Percentiles rank a stretch among this genome's conserved stretches.
Conservation (phyloP, 129 eudicot genomes). For the Heracleum sosnowskyi region DNA sequence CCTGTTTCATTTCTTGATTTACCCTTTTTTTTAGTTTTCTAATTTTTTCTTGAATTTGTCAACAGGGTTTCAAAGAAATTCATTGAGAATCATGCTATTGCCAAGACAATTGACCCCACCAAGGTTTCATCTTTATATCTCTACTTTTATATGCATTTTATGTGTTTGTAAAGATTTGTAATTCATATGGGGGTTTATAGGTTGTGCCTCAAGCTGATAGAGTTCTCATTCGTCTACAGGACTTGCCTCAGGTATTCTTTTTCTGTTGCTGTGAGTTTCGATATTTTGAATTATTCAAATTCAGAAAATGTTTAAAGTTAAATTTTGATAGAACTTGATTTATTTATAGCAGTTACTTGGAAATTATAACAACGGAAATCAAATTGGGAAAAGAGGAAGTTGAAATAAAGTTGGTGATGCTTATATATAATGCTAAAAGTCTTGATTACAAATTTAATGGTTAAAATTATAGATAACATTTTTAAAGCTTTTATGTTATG, state of each 20-base stretch:
- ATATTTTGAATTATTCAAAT: not conserved
- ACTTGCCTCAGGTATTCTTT: slow-evolving; percentile 56
- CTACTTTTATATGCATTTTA: not conserved
- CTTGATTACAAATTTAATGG: not conserved
- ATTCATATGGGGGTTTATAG: slow-evolving; percentile 23
- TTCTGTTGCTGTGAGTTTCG: not conserved
- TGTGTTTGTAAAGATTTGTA: not conserved
- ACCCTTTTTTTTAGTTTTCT: not conserved
- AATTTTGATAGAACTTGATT: not conserved
- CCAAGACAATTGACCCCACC: slow-evolving; percentile 58
- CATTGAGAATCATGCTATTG: slow-evolving; percentile 64
- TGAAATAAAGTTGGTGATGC: not conserved
- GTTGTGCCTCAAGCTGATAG: slow-evolving; percentile 92
- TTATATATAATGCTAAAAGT: not conserved
- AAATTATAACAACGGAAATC: not conserved
- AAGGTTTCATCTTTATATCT: slow-evolving; percentile 42
- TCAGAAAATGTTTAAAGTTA: not conserved
- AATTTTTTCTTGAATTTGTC: not conserved
- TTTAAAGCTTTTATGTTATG: not conserved
- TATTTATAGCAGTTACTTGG: too few relatives aligned
- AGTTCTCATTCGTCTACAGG: slow-evolving; percentile 82
- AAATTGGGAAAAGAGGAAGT: not conserved
- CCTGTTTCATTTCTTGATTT: not conserved
- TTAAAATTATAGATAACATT: not conserved
- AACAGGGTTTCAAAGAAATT: slow-evolving; percentile 36